These are phyloP conservation scores for Paracoccidioides brasiliensis DNA, from an alignment of 2,329 filamentous ascomycete species.

Conservation along the genomic window DNA sequence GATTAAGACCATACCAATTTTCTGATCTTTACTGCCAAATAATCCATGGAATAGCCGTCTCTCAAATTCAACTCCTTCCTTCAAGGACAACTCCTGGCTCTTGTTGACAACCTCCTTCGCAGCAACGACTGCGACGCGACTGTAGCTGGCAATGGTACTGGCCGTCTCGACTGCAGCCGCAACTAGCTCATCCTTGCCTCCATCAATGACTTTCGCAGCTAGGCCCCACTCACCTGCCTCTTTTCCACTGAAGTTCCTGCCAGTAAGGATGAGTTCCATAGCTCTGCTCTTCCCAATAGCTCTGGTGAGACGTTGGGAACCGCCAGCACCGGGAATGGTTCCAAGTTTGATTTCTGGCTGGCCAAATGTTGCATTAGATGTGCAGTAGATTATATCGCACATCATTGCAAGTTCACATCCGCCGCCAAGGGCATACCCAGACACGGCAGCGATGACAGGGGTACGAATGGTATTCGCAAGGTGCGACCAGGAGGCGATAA, in stretches of 20 bases:
- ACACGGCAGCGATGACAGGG: slow-evolving; percentile 85
- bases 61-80: slow-evolving; percentile 92
- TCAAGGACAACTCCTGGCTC: slow-evolving; percentile 78
- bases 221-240: slow-evolving; percentile 87
- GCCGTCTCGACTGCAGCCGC: slow-evolving; percentile 71
- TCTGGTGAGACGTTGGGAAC: slow-evolving; percentile 73
- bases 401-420: slow-evolving; percentile 96
- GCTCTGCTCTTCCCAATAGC: slow-evolving; percentile 73
- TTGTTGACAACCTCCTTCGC: slow-evolving; percentile 99
- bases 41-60: slow-evolving; percentile 80
- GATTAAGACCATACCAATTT: slow-evolving; percentile 52
- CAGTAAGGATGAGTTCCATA: slow-evolving; percentile 85
- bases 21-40: slow-evolving; percentile 93
- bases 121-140: slow-evolving; percentile 73
- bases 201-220: slow-evolving; percentile 65
- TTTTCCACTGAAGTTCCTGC: slow-evolving; percentile 66
- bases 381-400: slow-evolving; percentile 92
- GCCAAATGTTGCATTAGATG: slow-evolving; percentile 73
- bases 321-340: slow-evolving; percentile 81
- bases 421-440: slow-evolving; percentile 85
- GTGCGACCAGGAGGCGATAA: slow-evolving; percentile 90
- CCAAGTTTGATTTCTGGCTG: slow-evolving; percentile 97
- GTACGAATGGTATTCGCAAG: slow-evolving; percentile 78
- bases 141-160: slow-evolving; percentile 78
- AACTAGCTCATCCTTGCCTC: slow-evolving; percentile 65